Evolutionary conservation across 371 early-diverging fungal species (phyloP), one percentile per base, ranked within the genome.

Genomic region (Mortierella sp.): DNA sequence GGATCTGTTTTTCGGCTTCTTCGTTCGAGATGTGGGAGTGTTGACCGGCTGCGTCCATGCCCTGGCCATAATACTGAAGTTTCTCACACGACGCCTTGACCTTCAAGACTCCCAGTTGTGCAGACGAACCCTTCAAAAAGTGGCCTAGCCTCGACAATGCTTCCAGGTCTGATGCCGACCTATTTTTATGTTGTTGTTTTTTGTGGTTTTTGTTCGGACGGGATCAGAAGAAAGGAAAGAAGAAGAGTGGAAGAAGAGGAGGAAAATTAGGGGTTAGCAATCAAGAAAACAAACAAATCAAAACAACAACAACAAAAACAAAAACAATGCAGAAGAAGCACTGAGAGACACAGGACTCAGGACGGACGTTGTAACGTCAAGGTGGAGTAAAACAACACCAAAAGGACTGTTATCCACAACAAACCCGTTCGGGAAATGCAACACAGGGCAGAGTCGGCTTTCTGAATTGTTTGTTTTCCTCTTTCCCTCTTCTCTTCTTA

Each of bases 81-180:
- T 93, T 90, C 85, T 96, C 97, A 83, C 96, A 97, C n/a, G 92
- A 90, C 45, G 87, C 91, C 76, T 92, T 92, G 65, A 97, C 93
- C 85, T 93, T 94, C 72, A 85, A 91, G 40, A 97, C 80, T 22
- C 98, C 98, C 47, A 97, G 88, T 2, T 96, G 94, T 22, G 97
- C 96, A 26, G 97, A 96, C 63, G 94, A 94, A 19, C 98, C 98
- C 79, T 97, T 97, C 45, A 97, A 87, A 78, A 96, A 97, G 74
- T 97, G 98, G 4, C 97, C 98, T 26, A 95, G 88, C 41, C 91
- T 85, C n/a, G 95, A 94, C 4, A 97, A 88, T 70, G 89, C 88
- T 2, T 78, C 64, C 16, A 97, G 87, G 83, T 97, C 92, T 43
- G 91, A 88, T 50, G 77, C 85, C 43, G 87, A 73, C 68, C 95